Evolutionary conservation across 2,329 filamentous ascomycete species (phyloP).

Genomic region (Colletotrichum orbiculare): DNA sequence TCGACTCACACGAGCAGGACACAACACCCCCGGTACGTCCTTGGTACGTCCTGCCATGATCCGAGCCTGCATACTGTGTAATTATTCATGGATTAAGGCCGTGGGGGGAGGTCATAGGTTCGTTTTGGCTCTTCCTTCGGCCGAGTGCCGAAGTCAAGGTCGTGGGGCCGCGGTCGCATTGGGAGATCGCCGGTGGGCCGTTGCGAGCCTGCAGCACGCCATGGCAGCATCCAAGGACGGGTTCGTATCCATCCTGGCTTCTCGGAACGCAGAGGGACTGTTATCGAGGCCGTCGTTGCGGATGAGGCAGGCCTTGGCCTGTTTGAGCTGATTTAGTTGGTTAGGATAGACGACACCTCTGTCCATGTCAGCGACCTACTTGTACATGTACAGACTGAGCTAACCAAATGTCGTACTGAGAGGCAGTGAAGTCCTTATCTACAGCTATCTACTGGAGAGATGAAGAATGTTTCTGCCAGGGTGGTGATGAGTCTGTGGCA

Average conservation of each 20-base stretch:
- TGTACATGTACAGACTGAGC: too few relatives aligned
- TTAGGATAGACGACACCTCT: too few relatives aligned
- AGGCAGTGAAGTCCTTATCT: too few relatives aligned
- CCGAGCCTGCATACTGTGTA: too few relatives aligned
- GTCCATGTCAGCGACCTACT: too few relatives aligned
- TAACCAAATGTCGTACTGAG: too few relatives aligned
- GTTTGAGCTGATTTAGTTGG: too few relatives aligned
- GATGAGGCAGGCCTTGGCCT: too few relatives aligned
- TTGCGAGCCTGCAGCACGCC: conserved; percentile 24
- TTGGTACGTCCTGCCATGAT: too few relatives aligned
- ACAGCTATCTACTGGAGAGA: background rate
- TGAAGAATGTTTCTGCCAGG: background rate
- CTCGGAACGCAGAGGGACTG: conserved; percentile 1
- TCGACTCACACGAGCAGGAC: too few relatives aligned
- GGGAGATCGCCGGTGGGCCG: conserved; percentile 20
- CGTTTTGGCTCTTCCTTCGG: background rate
- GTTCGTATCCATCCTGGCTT: background rate
- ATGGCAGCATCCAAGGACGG: background rate
- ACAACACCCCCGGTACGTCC: too few relatives aligned
- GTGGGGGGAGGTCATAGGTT: background rate
- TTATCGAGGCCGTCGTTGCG: background rate
- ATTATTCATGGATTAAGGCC: too few relatives aligned
- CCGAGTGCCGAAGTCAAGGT: conserved; percentile 20
- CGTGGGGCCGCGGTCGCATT: conserved; percentile 26
- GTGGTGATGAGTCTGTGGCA: background rate